A percentile compares a stretch with the other conserved stretches of the same genome.
These are phyloP conservation scores for Penicillium sp. DNA, from an alignment of 2,329 filamentous ascomycete species.

Conservation along the genomic window DNA sequence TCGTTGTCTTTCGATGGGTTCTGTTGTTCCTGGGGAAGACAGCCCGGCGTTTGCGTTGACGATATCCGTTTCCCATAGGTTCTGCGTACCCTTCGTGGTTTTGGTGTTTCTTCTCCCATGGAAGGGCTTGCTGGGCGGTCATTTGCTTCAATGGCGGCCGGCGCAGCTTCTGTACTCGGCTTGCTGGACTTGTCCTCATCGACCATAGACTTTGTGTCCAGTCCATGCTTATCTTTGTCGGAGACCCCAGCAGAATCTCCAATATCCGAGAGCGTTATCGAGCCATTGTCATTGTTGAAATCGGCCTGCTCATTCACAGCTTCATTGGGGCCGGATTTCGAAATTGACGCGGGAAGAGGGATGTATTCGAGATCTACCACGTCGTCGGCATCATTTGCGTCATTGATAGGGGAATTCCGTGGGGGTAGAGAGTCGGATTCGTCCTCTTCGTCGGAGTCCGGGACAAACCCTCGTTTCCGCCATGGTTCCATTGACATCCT, in stretches of 20 bases:
- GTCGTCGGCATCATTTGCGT: slow-evolving; percentile 10
- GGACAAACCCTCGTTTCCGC: slow-evolving; percentile 50
- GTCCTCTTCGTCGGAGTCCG: slow-evolving; percentile 49
- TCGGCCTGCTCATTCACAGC: not conserved
- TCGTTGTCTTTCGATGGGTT: slow-evolving; percentile 6
- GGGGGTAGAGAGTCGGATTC: slow-evolving; percentile 36
- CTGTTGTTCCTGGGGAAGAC: not conserved
- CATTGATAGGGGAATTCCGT: slow-evolving; percentile 6
- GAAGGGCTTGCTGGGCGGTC: not conserved
- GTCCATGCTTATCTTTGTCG: not conserved
- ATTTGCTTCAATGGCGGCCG: not conserved
- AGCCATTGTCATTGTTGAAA: not conserved
- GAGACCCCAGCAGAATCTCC: not conserved
- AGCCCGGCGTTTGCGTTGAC: slow-evolving; percentile 4
- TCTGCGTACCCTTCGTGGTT: slow-evolving; percentile 9
- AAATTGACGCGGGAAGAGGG: slow-evolving; percentile 7
- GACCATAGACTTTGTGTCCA: not conserved
- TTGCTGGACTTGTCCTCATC: not conserved
- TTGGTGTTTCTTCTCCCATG: slow-evolving; percentile 8
- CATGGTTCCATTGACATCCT: slow-evolving; percentile 45
- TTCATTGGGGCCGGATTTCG: not conserved
- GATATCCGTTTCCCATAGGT: slow-evolving; percentile 13
- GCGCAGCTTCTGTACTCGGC: not conserved
- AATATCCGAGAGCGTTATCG: slow-evolving; percentile 1
- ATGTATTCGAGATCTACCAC: slow-evolving; percentile 19